These are phyloP conservation scores for Bromus sterilis DNA, from an alignment of 176 grass and related monocot species.

Conservation along the genomic window DNA sequence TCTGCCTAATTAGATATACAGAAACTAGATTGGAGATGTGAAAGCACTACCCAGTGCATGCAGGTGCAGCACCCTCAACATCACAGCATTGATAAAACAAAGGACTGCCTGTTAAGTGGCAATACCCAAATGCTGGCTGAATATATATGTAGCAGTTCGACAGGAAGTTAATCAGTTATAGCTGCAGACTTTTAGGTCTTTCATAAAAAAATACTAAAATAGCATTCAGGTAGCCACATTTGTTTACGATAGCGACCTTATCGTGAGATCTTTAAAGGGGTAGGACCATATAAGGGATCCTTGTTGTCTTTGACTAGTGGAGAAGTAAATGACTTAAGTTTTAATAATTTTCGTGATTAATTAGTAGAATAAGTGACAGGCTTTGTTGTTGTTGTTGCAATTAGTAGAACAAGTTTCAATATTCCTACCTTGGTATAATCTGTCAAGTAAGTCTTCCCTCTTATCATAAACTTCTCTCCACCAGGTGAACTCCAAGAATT, in stretches of 20 bases:
- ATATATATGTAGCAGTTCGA: not conserved
- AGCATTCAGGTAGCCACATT: not conserved
- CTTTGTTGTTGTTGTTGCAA: no score
- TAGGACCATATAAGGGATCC: not conserved
- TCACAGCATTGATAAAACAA: not conserved
- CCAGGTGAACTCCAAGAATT: conserved; percentile 84
- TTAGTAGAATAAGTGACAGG: not conserved
- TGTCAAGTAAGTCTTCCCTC: conserved; percentile 84
- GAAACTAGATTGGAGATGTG: conserved; percentile 5
- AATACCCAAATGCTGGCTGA: conserved; percentile 1
- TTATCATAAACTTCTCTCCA: conserved; percentile 94
- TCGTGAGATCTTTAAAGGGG: not conserved
- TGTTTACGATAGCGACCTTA: conserved; percentile 11
- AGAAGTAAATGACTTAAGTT: conserved; percentile 4
- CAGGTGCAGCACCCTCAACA: not conserved
- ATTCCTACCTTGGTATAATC: conserved; percentile 68
- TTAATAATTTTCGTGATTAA: not conserved
- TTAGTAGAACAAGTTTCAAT: conserved; percentile 3
- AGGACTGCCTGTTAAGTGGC: not conserved
- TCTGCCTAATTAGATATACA: not conserved
- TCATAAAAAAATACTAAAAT: not conserved
- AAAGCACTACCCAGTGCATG: not conserved
- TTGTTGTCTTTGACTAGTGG: not conserved
- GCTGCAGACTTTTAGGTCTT: not conserved
- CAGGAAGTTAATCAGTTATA: not conserved